Evolutionary conservation across 2,329 filamentous ascomycete genomes (phyloP).

Genomic region (Pezicula radicicola): DNA sequence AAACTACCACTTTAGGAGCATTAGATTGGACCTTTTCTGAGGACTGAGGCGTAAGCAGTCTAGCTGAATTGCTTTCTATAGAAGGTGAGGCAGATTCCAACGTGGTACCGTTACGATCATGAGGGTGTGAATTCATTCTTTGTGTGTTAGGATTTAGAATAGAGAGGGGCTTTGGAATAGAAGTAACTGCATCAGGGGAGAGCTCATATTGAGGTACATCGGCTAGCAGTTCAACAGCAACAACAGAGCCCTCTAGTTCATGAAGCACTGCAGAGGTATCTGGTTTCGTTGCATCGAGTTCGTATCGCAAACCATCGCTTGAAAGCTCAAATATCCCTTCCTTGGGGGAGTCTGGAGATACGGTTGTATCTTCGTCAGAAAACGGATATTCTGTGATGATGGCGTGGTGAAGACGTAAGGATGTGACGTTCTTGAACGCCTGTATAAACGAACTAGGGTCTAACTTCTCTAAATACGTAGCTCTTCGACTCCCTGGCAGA

Average conservation of each 20-base stretch:
- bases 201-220: too few relatives aligned
- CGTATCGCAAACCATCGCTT: conserved; percentile 12
- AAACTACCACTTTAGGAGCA: not conserved
- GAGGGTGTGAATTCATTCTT: too few relatives aligned
- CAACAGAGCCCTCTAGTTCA: conserved; percentile 15
- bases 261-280: conserved; percentile 4
- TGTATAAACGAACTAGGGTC: conserved; percentile 9
- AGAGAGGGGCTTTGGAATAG: too few relatives aligned
- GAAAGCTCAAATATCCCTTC: conserved; percentile 14
- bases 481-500: conserved; percentile 2
- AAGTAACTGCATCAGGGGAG: too few relatives aligned
- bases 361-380: conserved; percentile 7
- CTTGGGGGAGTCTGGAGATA: not conserved
- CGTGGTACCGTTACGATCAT: too few relatives aligned
- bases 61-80: not conserved
- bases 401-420: conserved; percentile 15
- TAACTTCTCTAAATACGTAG: conserved; percentile 7
- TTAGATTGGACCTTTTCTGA: not conserved
- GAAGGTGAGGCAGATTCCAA: not conserved
- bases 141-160: too few relatives aligned
- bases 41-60: not conserved
- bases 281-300: conserved; percentile 13
- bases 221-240: not conserved
- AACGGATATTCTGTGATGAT: conserved; percentile 15
- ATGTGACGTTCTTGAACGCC: conserved; percentile 14